These are phyloP conservation scores for Sinapis alba DNA, from an alignment of 441 rosid species.

Conservation along the genomic window DNA sequence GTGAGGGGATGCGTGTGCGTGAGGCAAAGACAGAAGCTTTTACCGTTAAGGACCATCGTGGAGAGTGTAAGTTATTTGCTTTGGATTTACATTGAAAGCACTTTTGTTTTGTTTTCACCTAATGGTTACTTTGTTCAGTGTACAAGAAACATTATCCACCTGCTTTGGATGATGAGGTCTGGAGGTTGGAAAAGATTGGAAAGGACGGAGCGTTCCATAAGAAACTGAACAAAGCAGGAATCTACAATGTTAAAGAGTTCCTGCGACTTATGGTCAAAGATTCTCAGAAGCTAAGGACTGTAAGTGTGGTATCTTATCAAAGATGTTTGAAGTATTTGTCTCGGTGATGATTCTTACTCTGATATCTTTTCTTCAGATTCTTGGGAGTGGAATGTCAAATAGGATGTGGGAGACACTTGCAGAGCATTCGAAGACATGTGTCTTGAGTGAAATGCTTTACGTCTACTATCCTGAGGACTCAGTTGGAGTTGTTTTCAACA, in stretches of 20 bases:
- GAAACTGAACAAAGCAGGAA: constrained; percentile 71
- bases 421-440: constrained; percentile 91
- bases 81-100: constrained; percentile 6
- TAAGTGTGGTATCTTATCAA: constrained; percentile 42
- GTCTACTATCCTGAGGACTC: constrained; percentile 79
- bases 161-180: constrained; percentile 76
- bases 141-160: constrained; percentile 97
- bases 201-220: constrained; percentile 94
- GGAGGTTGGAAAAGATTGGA: constrained; percentile 95
- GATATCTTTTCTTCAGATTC: constrained; percentile 52
- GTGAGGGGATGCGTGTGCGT: constrained; percentile 68
- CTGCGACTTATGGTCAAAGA: constrained; percentile 74
- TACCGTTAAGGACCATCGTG: constrained; percentile 90
- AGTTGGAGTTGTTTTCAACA: constrained; percentile 80
- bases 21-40: constrained; percentile 95
- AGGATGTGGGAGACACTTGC: constrained; percentile 93
- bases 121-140: constrained; percentile 44
- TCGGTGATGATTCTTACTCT: constrained; percentile 16
- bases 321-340: not conserved
- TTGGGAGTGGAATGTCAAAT: constrained; percentile 97
- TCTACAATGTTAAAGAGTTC: constrained; percentile 73
- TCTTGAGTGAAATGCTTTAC: constrained; percentile 70
- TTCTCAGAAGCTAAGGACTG: constrained; percentile 69
- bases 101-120: not conserved
- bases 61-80: constrained; percentile 68